Base-by-base conservation (phyloP, 148 eudicot genomes). In the Camellia granthamiana region DNA sequence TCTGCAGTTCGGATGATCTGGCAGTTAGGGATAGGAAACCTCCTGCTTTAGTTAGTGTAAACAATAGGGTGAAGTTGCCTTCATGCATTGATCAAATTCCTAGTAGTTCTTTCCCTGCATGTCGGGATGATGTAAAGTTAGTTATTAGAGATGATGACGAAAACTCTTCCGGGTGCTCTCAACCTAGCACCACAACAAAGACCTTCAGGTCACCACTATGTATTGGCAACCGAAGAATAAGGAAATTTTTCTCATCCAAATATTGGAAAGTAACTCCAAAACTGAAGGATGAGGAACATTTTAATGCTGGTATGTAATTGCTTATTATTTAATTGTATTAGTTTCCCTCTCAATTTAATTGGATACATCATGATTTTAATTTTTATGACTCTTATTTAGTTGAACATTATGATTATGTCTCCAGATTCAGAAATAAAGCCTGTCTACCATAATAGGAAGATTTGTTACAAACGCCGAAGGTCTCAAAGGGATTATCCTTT, bases 81-180 rank as follows among this genome's bases (percentile, higher is more conserved):
- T 82, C 85, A 56, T 82, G 84, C 54, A 75, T 71, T 72, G 87
- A 88, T 58, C 82, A 76, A 30, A 64, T 80, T 85, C 79, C 86
- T 66, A 74, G 85, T 84, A 88, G 84, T 84, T 83, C 89, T 64
- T 81, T 84, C 83, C 87, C 89, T 43, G 78, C 81, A 21, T 47
- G 69, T 76, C 81, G 84, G 90, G 91, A 86, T 81, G 86, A 84
- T 92, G 91, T 92, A 88, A 91, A 91, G 66, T 84, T 93, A 92
- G 95, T 85, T 84, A 69, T 71, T 90, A 93, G 92, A 90, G 97
- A 96, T 93, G 92, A 94, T 91, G 99, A 92, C 84, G 97, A 92
- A 88, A 93, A 93, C 75, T 89, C 84, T 84, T 93, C 90, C 8
- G 90, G 88, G 90, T 90, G 93, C 86, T 85, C 79, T 79, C 86